These are phyloP conservation scores for Cutaneotrichosporon cavernicola DNA, from an alignment of 1,284 basidiomycete genomes.

Conservation along the genomic window DNA sequence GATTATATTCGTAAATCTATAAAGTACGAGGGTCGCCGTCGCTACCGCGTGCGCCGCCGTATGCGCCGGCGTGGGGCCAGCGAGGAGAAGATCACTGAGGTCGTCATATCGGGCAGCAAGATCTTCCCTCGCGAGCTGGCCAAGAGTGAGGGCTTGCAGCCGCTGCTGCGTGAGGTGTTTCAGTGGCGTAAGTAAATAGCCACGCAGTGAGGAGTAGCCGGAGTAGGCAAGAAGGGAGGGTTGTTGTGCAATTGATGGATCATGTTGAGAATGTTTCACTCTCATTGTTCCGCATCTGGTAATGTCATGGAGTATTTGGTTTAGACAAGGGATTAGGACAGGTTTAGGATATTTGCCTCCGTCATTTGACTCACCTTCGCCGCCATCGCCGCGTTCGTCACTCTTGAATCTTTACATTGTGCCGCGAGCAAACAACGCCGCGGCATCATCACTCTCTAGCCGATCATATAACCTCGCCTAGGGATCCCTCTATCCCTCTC, in stretches of 20 bases:
- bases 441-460: not conserved
- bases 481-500: not conserved
- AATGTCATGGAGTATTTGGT: not conserved
- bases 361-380: not conserved
- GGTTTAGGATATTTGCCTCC: not conserved
- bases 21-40: not conserved
- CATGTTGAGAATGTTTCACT: not conserved
- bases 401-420: not conserved
- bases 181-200: not conserved
- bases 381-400: not conserved
- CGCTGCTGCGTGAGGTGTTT: conserved; percentile 7
- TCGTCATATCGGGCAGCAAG: not conserved
- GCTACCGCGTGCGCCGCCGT: not conserved
- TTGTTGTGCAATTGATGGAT: not conserved
- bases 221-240: not conserved
- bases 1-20: not conserved
- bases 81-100: not conserved
- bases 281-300: not conserved
- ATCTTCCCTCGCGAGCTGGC: conserved; percentile 1
- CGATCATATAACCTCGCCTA: not conserved
- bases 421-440: conserved; percentile 1
- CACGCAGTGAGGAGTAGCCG: not conserved
- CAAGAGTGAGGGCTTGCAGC: not conserved
- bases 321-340: not conserved
- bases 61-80: not conserved